Evolutionary conservation across 129 eudicot species (phyloP), one percentile per base, ranked within the genome.

Genomic region (Pittosporum tobira): DNA sequence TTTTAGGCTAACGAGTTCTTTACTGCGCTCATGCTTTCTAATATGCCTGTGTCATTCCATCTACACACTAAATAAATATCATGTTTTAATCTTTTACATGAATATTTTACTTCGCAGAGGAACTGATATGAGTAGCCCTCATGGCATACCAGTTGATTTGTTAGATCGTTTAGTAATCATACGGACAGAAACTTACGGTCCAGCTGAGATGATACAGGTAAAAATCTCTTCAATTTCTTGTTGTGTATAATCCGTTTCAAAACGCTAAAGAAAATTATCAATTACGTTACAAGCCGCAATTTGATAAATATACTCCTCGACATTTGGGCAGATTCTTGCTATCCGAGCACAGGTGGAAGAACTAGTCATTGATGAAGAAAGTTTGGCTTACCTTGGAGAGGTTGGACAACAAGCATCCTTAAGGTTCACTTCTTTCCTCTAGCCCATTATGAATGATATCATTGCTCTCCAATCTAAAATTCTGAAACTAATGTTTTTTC

Each of bases 171-270:
- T 93, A 65, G 94, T 79, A 64, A 93, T 93, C 56, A 84, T 93
- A 42, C 69, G 99, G 58, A 84, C 94, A 31, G 91, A 76, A 67
- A 93, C 88, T 10, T 93, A 93, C 62, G 94, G 94, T 50, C 96
- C 91, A 0, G 91, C 96, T 43, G 99, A 93, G 66, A 93, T 87
- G 99, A 87, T 93, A 72, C 94, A 93, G 99, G 99, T 93, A 51
- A 20, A n/a, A 30, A 43, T 25, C 8, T 55, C 24, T 59, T 30
- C 21, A 29, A 13, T 24, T n/a, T 42, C 45, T 37, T 25, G 24
- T 27, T 8, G 23, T 23, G 22, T 57, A 42, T 36, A 29, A 5
- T 30, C 26, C 40, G 20, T 3, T 51, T 23, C 28, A 21, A 65
- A n/a, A 8, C 20, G 5, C 59, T 42, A 12, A 4, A 11, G 26